Conservation (phyloP, 2,329 filamentous ascomycete species). For the Aureobasidium sp. region DNA sequence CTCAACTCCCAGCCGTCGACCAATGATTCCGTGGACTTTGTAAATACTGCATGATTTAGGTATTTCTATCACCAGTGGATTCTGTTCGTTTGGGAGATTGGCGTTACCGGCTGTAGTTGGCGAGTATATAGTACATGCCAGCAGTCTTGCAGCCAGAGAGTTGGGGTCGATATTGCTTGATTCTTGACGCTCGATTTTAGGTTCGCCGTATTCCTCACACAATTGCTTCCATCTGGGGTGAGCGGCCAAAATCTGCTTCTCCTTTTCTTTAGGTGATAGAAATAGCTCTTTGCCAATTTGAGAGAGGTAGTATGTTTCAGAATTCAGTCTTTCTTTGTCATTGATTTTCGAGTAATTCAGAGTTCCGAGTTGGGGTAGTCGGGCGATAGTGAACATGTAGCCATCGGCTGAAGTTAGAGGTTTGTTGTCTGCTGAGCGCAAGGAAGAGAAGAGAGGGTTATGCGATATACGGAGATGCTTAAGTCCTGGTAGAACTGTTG, state of each 20-base stretch:
- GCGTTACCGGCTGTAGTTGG: constrained; percentile 42
- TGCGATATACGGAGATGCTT: constrained; percentile 80
- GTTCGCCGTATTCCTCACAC: constrained; percentile 80
- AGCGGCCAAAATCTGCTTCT: constrained; percentile 58
- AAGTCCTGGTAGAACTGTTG: constrained; percentile 75
- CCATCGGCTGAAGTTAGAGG: constrained; percentile 74
- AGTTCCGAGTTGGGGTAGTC: constrained; percentile 70
- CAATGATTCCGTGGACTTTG: constrained; percentile 80
- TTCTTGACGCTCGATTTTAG: constrained; percentile 60
- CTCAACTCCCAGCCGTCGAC: constrained; percentile 70
- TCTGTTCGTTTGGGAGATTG: constrained; percentile 25
- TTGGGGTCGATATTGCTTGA: constrained; percentile 67
- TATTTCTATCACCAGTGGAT: constrained; percentile 52
- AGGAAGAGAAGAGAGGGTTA: constrained; percentile 82
- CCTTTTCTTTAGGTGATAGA: constrained; percentile 60
- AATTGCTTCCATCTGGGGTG: constrained; percentile 81
- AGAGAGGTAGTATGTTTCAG: constrained; percentile 93
- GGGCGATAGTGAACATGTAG: constrained; percentile 88
- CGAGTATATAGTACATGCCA: constrained; percentile 64
- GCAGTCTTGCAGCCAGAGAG: constrained; percentile 83
- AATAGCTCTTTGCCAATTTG: constrained; percentile 82
- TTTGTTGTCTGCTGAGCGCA: constrained; percentile 45
- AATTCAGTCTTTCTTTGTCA: constrained; percentile 80
- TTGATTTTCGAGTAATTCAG: constrained; percentile 80
- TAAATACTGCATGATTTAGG: constrained; percentile 86